phyloP scores from a whole-genome alignment of 805 yeast genomes.

The Hemisphaericaspora nanyangensis region DNA sequence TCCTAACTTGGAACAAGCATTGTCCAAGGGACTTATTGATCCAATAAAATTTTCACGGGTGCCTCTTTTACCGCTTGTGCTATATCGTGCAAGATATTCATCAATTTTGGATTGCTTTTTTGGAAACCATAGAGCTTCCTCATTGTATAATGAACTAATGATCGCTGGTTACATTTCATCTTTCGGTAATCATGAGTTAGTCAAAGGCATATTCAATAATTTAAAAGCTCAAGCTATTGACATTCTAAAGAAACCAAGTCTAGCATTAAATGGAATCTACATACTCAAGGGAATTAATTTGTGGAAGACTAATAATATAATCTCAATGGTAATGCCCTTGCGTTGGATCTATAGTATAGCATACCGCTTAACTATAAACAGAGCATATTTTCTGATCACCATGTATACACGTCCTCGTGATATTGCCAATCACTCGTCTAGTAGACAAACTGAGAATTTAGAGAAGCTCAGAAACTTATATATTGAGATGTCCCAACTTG shows the following conservation, averaged over 20 bases:
- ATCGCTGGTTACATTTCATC: conserved; percentile 35
- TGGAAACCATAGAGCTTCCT: conserved; percentile 10
- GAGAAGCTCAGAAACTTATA: conserved; percentile 17
- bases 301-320: conserved; percentile 27
- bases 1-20: conserved; percentile 28
- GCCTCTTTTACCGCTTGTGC: conserved; percentile 35
- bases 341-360: conserved; percentile 36
- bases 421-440: conserved; percentile 26
- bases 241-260: conserved; percentile 1
- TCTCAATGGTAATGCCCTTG: conserved; percentile 30
- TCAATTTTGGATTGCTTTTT: conserved; percentile 28
- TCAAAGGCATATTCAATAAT: conserved; percentile 7
- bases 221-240: not conserved
- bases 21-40: conserved; percentile 28
- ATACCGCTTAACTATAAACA: conserved; percentile 30
- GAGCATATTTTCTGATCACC: conserved; percentile 26
- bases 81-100: conserved; percentile 35
- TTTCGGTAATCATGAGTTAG: conserved; percentile 31
- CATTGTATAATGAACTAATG: conserved; percentile 31
- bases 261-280: conserved; percentile 7
- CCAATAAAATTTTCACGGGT: conserved; percentile 35
- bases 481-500: not conserved
- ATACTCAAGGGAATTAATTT: conserved; percentile 22
- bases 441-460: conserved; percentile 17
- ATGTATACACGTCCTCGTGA: conserved; percentile 27